Base-by-base conservation (phyloP, 1,139 yeast genomes). In the Meyerozyma guilliermondii region DNA sequence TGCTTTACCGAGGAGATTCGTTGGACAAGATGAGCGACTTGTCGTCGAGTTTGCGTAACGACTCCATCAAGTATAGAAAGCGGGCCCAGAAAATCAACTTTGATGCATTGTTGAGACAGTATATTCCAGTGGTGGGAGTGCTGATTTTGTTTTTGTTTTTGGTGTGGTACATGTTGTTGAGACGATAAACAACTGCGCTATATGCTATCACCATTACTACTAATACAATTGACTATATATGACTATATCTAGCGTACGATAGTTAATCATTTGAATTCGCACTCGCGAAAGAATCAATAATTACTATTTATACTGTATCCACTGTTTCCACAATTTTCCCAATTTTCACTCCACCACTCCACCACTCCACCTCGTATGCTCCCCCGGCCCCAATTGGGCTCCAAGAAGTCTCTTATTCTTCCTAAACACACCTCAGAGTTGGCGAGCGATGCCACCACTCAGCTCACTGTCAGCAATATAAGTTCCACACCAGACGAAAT, bases 1-100 rank as follows among this genome's bases (percentile, higher is more conserved):
- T 92, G 54, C 73, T 92, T 39, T 91, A 92, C 64, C 77, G 99
- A 57, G 99, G 99, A 10, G 98, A 92, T 58, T 84, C 92, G 11
- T 76, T 92, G 53, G 98, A 92, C 63, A 83, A 80, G 50, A 87
- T 92, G 95, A 82, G 89, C 49, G 97, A 92, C 59, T 74, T 92
- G 59, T 87, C 96, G 28, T 80, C 85, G 17, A 78, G 83, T 40
- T 75, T 92, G 61, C 80, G 88, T 55, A 80, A 80, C 47, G 96
- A 91, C 60, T 85, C 96, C 24, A 80, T 83, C 53, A 92, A 88
- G 63, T 92, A 92, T 68, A 76, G 92, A 56, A 83, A 85, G 51
- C 86, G 92, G 36, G 98, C 98, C 1, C 87, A 85, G 54, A 81
- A 87, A 58, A 91, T 94, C 60, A 92, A 92, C 61, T 76, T 92